Evolutionary conservation across 805 yeast genomes (phyloP).

Genomic region (Yarrowia sp.): DNA sequence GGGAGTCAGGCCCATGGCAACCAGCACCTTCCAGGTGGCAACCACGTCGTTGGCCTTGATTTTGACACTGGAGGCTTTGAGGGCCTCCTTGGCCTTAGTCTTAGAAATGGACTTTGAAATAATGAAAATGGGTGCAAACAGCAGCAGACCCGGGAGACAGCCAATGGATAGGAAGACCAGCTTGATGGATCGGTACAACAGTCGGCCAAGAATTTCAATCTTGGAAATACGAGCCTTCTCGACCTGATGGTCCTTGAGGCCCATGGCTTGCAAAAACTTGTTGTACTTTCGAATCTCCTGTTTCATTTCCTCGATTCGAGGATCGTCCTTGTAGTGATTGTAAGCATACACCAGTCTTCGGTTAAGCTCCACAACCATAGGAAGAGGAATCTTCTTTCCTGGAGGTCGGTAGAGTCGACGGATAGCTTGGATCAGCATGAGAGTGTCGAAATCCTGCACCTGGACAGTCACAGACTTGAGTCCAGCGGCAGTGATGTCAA

Average conservation of each 20-base stretch:
- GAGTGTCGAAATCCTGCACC: conserved; percentile 83
- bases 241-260: conserved; percentile 72
- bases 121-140: conserved; percentile 85
- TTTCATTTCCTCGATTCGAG: conserved; percentile 58
- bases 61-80: conserved; percentile 84
- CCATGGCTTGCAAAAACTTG: conserved; percentile 56
- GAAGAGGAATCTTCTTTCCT: conserved; percentile 67
- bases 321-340: conserved; percentile 65
- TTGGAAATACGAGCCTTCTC: conserved; percentile 52
- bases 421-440: conserved; percentile 87
- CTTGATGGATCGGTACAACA: conserved; percentile 53
- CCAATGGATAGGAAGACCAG: conserved; percentile 55
- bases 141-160: conserved; percentile 81
- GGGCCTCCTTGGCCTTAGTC: conserved; percentile 69
- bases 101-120: conserved; percentile 71
- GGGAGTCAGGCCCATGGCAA: conserved; percentile 87
- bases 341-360: conserved; percentile 83
- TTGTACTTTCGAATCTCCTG: conserved; percentile 69
- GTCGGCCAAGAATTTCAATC: conserved; percentile 46
- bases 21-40: conserved; percentile 95
- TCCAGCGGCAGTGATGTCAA: conserved; percentile 68
- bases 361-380: conserved; percentile 85
- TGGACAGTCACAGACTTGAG: conserved; percentile 82
- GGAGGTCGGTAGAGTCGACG: conserved; percentile 80
- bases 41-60: conserved; percentile 89